Percentiles rank a stretch among this genome's conserved stretches.
phyloP scores from a whole-genome alignment of 768 basidiomycete genomes.

The Tylopilus vinaceipallidus region DNA sequence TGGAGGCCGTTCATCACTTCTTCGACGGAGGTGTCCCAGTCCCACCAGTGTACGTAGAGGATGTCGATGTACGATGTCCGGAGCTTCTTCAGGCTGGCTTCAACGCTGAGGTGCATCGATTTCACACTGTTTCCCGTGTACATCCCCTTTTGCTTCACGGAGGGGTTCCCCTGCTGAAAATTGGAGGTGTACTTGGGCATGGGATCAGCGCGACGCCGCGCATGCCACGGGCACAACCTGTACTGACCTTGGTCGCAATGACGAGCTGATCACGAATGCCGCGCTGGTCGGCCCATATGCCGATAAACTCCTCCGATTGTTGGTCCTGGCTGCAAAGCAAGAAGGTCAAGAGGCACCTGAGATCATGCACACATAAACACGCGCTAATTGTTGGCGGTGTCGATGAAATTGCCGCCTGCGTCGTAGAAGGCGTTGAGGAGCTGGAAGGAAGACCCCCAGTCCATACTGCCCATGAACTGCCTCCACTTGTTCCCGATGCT shows the following conservation, averaged over 20 bases:
- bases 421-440: neutral
- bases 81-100: constrained; percentile 46
- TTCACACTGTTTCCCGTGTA: constrained; percentile 40
- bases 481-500: too few relatives aligned
- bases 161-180: constrained; percentile 13
- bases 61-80: constrained; percentile 60
- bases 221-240: too few relatives aligned
- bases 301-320: constrained; percentile 49
- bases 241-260: constrained; percentile 43
- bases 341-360: too few relatives aligned
- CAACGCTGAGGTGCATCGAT: constrained; percentile 32
- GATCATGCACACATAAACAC: too few relatives aligned
- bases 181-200: constrained; percentile 26
- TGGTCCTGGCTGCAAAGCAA: constrained; percentile 47
- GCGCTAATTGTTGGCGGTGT: neutral
- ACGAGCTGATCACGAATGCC: constrained; percentile 46
- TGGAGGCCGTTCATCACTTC: constrained; percentile 49
- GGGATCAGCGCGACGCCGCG: too few relatives aligned
- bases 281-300: constrained; percentile 49
- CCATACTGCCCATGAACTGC: too few relatives aligned
- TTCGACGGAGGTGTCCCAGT: constrained; percentile 42
- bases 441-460: neutral
- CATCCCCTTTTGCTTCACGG: constrained; percentile 23
- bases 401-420: neutral
- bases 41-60: constrained; percentile 55